These are phyloP conservation scores for Ascoidea tarda DNA, from an alignment of 805 yeast species.

Conservation along the genomic window DNA sequence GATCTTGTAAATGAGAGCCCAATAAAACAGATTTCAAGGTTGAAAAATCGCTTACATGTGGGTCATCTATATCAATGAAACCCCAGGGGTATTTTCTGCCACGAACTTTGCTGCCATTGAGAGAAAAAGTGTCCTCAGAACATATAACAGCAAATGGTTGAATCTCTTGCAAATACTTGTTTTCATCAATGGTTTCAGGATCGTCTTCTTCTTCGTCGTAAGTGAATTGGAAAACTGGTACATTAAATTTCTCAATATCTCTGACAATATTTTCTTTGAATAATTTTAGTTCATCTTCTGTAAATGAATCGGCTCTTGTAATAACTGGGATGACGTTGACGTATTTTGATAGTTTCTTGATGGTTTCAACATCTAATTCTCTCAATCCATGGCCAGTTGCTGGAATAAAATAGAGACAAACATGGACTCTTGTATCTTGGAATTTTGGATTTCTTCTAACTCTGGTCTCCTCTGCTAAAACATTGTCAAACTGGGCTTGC, in stretches of 20 bases:
- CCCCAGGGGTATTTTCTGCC: slow-evolving; percentile 77
- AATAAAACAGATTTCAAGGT: slow-evolving; percentile 38
- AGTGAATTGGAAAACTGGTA: slow-evolving; percentile 63
- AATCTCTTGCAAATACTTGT: slow-evolving; percentile 39
- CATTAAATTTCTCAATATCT: slow-evolving; percentile 54
- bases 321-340: slow-evolving; percentile 65
- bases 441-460: slow-evolving; percentile 77
- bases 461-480: slow-evolving; percentile 61
- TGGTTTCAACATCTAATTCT: slow-evolving; percentile 57
- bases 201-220: slow-evolving; percentile 65
- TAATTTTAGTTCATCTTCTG: slow-evolving; percentile 37
- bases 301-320: slow-evolving; percentile 60
- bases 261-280: slow-evolving; percentile 46
- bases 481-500: slow-evolving; percentile 58
- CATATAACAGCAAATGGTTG: slow-evolving; percentile 70
- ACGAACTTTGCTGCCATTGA: slow-evolving; percentile 35
- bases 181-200: slow-evolving; percentile 54
- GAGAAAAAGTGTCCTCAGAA: slow-evolving; percentile 41
- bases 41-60: slow-evolving; percentile 38
- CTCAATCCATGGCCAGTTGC: slow-evolving; percentile 78
- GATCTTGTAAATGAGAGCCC: slow-evolving; percentile 48
- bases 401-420: slow-evolving; percentile 59
- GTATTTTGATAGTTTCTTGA: slow-evolving; percentile 57
- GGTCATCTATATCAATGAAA: slow-evolving; percentile 36
- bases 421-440: slow-evolving; percentile 74